phyloP scores from a whole-genome alignment of 1,139 yeast genomes.

The Pneumocystis carinii region DNA sequence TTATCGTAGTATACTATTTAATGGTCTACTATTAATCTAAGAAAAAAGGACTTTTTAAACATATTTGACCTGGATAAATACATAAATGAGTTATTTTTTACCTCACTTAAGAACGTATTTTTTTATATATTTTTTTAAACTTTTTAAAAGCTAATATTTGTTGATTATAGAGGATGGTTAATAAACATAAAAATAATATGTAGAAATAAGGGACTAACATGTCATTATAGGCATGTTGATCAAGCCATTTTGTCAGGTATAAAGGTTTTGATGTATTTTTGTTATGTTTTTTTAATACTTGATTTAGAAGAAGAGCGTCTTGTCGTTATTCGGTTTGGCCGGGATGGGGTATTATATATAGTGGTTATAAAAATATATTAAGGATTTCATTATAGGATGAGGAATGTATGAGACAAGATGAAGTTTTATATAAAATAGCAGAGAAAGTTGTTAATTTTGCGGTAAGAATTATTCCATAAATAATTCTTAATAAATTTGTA shows the following conservation, averaged over 20 bases:
- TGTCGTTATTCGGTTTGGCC: slow-evolving; percentile 78
- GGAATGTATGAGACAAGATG: slow-evolving; percentile 86
- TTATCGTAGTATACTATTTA: background rate
- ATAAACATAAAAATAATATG: background rate
- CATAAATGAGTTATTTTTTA: background rate
- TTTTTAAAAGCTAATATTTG: background rate
- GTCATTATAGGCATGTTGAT: slow-evolving; percentile 57
- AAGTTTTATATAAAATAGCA: slow-evolving; percentile 59
- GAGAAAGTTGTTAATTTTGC: slow-evolving; percentile 82
- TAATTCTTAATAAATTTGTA: background rate
- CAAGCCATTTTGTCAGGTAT: slow-evolving; percentile 56
- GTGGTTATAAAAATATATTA: slow-evolving; percentile 7
- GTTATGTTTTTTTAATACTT: background rate
- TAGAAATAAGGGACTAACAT: background rate
- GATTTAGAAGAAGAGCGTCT: slow-evolving; percentile 64
- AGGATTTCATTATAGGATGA: slow-evolving; percentile 29
- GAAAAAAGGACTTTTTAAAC: too few species aligned
- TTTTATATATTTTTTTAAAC: background rate
- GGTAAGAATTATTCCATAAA: slow-evolving; percentile 27
- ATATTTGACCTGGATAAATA: background rate
- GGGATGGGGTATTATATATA: slow-evolving; percentile 30
- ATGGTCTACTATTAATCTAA: background rate
- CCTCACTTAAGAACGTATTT: background rate
- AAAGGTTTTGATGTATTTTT: background rate
- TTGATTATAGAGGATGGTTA: slow-evolving; percentile 50